phyloP scores from a whole-genome alignment of 371 early-diverging fungal species.

The Mucor circinelloides region DNA sequence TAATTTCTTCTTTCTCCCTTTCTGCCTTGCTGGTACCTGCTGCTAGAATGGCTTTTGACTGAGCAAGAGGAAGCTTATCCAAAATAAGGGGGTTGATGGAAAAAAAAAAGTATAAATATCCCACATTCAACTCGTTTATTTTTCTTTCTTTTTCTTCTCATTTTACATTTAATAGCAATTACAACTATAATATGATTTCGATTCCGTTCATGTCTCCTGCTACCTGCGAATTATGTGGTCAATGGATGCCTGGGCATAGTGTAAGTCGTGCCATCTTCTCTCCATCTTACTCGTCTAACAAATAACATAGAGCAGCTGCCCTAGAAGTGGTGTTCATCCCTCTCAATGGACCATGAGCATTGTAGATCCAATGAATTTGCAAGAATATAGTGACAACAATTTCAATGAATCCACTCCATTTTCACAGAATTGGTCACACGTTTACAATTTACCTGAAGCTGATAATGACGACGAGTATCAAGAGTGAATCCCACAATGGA shows the following conservation, averaged over 20 bases:
- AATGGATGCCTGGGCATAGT: conserved; percentile 36
- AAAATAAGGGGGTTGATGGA: neutral
- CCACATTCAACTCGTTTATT: neutral
- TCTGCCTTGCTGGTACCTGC: neutral
- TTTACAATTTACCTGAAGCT: too few species aligned
- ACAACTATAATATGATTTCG: neutral
- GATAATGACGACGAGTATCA: neutral
- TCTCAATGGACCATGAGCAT: conserved; percentile 27
- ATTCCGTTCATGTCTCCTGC: conserved; percentile 23
- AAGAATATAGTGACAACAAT: neutral
- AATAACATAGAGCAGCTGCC: conserved; percentile 23
- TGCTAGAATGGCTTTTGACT: neutral
- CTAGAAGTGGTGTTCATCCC: conserved; percentile 37
- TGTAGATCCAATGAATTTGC: neutral
- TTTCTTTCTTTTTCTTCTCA: neutral
- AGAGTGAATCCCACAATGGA: neutral
- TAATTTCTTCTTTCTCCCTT: conserved; percentile 1
- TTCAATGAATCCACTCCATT: neutral
- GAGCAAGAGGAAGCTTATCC: conserved; percentile 1
- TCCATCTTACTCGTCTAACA: neutral
- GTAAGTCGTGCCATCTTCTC: conserved; percentile 12
- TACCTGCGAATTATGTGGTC: conserved; percentile 37
- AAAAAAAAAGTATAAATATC: conserved; percentile 3
- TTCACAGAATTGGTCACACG: neutral
- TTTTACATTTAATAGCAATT: neutral